Conservation (phyloP, 257 asterid genomes). For the Solanum lignicaule region DNA sequence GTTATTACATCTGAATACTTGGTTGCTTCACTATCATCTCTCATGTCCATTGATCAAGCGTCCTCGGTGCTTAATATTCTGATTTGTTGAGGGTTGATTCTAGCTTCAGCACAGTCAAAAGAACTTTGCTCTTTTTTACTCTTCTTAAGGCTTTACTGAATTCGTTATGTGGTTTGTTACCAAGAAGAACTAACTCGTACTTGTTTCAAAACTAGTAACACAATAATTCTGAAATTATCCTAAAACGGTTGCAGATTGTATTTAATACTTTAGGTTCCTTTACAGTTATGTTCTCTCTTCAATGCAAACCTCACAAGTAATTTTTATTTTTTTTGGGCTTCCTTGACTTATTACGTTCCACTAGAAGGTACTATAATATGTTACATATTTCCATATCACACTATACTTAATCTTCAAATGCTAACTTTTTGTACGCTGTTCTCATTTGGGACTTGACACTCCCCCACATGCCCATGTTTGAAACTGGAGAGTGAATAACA, state of each 20-base stretch:
- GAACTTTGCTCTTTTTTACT: not conserved
- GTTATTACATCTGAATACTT: not conserved
- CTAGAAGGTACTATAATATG: not conserved
- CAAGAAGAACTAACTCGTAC: not conserved
- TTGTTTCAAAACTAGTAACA: not conserved
- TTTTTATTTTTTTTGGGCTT: not conserved
- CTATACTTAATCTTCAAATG: not conserved
- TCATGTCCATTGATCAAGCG: not conserved
- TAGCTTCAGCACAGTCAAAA: not conserved
- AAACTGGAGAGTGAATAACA: not conserved
- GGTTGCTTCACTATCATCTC: not conserved
- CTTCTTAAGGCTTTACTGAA: not conserved
- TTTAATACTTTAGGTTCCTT: not conserved
- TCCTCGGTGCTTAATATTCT: not conserved
- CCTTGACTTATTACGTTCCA: not conserved
- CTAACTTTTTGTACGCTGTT: not conserved
- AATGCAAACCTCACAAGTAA: not conserved
- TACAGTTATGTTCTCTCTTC: not conserved
- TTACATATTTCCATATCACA: not conserved
- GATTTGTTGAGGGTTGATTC: not conserved
- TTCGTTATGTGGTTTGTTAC: not conserved
- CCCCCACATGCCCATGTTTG: not conserved
- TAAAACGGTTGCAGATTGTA: not conserved
- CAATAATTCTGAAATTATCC: not conserved
- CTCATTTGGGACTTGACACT: not conserved